Evolutionary conservation across 2,329 filamentous ascomycete species (phyloP), one percentile per base, ranked within the genome.

Genomic region (Epichloe aotearoae): DNA sequence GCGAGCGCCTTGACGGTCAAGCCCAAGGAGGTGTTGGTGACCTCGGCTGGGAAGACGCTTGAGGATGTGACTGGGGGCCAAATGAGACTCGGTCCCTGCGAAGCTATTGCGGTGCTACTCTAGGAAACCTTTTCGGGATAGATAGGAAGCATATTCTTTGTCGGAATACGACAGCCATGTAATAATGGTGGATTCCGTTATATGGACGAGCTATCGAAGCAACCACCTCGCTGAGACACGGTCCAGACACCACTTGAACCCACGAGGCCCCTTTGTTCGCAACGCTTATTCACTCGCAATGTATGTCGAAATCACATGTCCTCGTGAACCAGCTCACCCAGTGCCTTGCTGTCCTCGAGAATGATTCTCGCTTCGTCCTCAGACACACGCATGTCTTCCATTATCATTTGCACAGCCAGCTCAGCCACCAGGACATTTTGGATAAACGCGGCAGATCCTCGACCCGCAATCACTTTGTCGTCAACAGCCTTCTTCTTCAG

Each of bases 391-490:
- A 80, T 74, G 54, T 80, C 78, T 57, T 81, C 75, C 66, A 72
- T 74, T 54, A 80, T 77, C 48, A 82, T 65, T 53, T 65, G 68
- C 37, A 75, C 69, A 23, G 75, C 71, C 56, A 80, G 61, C 63
- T 95, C 89, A 0, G 87, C 86, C 23, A 94, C 86, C 54, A 95
- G 68, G 1, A 91, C 86, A 1, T 75, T 73, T 64, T 89, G 84
- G 2, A 89, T 79, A 58, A 84, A 91, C 23, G 75, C 76, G 4
- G 79, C 79, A 37, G 83, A 75, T 1, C 85, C 84, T 34, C 83
- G 73, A 1, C 77, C 77, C 14, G 83, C 77, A 52, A 90, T 77
- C 17, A 88, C 70, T 15, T 72, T 69, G 61, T 91, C 86, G 49
- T 75, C 71, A 15, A 81, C 70, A 2, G 83, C 79, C 50, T 78